Percentiles rank a stretch among this genome's conserved stretches.
Evolutionary conservation across 2,329 filamentous ascomycete species (phyloP).

Genomic region (Xylariaceae sp.): DNA sequence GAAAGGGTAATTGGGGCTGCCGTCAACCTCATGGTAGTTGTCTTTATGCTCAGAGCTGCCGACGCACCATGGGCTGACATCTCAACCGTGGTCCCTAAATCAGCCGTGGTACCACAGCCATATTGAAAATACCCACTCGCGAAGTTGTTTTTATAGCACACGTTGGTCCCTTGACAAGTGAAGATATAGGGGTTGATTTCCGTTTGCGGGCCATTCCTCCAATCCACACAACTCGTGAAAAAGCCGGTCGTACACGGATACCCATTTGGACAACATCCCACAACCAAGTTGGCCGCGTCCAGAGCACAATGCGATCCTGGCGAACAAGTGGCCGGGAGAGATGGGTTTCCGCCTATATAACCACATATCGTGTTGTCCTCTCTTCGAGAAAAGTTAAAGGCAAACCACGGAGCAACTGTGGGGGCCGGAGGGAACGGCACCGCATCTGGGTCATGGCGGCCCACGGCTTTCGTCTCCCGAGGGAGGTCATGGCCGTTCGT

Average conservation of each 20-base stretch:
- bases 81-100: slow-evolving; percentile 44
- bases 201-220: slow-evolving; percentile 43
- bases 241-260: slow-evolving; percentile 49
- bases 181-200: slow-evolving; percentile 52
- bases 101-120: slow-evolving; percentile 48
- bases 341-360: slow-evolving; percentile 48
- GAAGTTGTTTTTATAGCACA: slow-evolving; percentile 52
- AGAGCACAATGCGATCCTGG: slow-evolving; percentile 54
- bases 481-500: slow-evolving; percentile 37
- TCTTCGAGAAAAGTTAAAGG: slow-evolving; percentile 35
- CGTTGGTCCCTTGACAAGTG: slow-evolving; percentile 45
- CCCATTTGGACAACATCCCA: slow-evolving; percentile 53
- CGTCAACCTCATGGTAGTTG: slow-evolving; percentile 38
- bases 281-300: slow-evolving; percentile 42
- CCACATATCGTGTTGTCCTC: slow-evolving; percentile 52
- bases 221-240: slow-evolving; percentile 53
- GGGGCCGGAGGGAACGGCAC: slow-evolving; percentile 36
- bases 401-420: slow-evolving; percentile 36
- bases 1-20: slow-evolving; percentile 34
- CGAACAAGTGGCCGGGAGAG: slow-evolving; percentile 51
- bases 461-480: slow-evolving; percentile 35
- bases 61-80: slow-evolving; percentile 41
- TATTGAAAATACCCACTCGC: slow-evolving; percentile 52
- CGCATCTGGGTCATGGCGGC: slow-evolving; percentile 35
- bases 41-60: slow-evolving; percentile 33